phyloP scores from a whole-genome alignment of 768 basidiomycete species.

The Boletus patriciae region DNA sequence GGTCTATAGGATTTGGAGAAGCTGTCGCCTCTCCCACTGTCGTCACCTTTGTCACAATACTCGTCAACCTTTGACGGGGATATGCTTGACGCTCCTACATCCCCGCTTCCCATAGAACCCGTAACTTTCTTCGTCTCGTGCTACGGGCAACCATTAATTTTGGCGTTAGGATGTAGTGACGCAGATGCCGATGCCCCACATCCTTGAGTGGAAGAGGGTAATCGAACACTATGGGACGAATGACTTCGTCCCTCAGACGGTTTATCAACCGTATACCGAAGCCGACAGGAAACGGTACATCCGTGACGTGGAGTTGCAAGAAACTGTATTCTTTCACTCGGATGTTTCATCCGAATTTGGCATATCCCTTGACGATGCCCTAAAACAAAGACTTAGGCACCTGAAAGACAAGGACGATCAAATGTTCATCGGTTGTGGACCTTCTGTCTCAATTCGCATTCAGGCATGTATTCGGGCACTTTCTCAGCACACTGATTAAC shows the following conservation, averaged over 20 bases:
- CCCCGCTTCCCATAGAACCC: not conserved
- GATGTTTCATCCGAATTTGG: slow-evolving; percentile 57
- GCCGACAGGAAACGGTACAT: slow-evolving; percentile 78
- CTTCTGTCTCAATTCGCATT: slow-evolving; percentile 76
- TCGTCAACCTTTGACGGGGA: slow-evolving; percentile 4
- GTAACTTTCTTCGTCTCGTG: slow-evolving; percentile 12
- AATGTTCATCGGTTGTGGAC: slow-evolving; percentile 72
- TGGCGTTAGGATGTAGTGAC: slow-evolving; percentile 22
- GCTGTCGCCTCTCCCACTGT: slow-evolving; percentile 4
- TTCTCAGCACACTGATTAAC: not conserved
- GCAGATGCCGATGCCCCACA: slow-evolving; percentile 24
- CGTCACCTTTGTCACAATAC: slow-evolving; percentile 16
- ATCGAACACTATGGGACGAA: slow-evolving; percentile 30
- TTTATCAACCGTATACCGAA: slow-evolving; percentile 76
- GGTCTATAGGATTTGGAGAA: slow-evolving; percentile 14
- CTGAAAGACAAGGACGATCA: slow-evolving; percentile 58
- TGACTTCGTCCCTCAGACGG: slow-evolving; percentile 65
- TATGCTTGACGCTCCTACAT: not conserved
- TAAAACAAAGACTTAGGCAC: slow-evolving; percentile 57
- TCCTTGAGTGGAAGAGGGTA: slow-evolving; percentile 28
- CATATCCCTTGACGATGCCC: slow-evolving; percentile 60
- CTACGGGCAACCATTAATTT: not conserved
- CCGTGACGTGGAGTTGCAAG: slow-evolving; percentile 61
- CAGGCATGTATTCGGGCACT: slow-evolving; percentile 47
- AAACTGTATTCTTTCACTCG: slow-evolving; percentile 62